phyloP scores from a whole-genome alignment of 306 rosid species.

The Pyrus betulifolia region DNA sequence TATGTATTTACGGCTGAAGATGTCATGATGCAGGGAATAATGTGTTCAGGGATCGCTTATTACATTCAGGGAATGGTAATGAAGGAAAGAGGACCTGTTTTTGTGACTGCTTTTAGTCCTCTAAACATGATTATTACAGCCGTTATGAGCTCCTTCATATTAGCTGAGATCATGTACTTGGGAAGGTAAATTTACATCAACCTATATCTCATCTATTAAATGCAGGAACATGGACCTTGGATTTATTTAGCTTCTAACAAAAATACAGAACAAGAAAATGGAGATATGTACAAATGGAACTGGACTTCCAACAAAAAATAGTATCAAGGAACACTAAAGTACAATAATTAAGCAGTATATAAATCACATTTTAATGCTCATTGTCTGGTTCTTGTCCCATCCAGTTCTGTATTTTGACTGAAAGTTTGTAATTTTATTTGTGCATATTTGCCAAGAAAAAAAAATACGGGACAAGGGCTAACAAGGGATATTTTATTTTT shows the following conservation, averaged over 20 bases:
- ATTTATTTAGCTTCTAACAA: not conserved
- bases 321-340: no score
- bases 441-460: no score
- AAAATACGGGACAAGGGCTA: not conserved
- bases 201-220: not conserved
- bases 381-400: no score
- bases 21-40: constrained; percentile 36
- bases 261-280: not conserved
- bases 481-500: not conserved
- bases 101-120: constrained; percentile 39
- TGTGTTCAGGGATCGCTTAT: constrained; percentile 31
- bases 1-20: not conserved
- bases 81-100: constrained; percentile 51
- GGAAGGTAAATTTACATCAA: constrained; percentile 34
- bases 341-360: no score
- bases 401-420: no score
- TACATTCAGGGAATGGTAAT: constrained; percentile 37
- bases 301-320: no score
- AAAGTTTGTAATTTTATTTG: no score
- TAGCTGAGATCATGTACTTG: constrained; percentile 29
- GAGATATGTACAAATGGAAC: not conserved
- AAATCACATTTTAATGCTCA: not conserved
- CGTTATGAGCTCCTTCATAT: constrained; percentile 26
- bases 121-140: constrained; percentile 43
- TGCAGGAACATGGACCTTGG: not conserved